These are phyloP conservation scores for Astrephomene gubernaculifera DNA, from an alignment of 139 green algal species.

Conservation along the genomic window DNA sequence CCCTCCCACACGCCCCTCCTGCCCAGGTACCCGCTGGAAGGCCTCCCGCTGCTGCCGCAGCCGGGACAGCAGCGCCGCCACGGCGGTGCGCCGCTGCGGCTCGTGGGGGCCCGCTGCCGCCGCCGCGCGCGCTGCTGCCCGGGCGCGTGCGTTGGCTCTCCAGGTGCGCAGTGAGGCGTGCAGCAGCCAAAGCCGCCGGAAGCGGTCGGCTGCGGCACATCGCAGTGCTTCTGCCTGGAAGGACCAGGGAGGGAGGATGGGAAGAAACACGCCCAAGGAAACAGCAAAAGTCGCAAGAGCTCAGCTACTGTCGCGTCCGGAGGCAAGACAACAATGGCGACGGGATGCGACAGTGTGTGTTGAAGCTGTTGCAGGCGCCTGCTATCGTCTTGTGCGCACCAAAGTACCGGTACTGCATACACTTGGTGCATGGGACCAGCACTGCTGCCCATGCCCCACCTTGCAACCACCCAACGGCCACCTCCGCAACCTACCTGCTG, in stretches of 20 bases:
- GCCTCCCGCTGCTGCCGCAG: slow-evolving; percentile 18
- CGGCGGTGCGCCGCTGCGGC: slow-evolving; percentile 7
- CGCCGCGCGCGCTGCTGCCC: not conserved
- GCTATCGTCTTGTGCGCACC: too few species aligned
- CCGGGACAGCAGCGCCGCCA: not conserved
- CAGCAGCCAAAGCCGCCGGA: slow-evolving; percentile 41
- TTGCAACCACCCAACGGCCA: too few species aligned
- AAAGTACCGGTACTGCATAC: too few species aligned
- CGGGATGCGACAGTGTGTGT: not conserved
- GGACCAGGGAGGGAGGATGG: too few species aligned
- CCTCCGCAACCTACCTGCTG: slow-evolving; percentile 1
- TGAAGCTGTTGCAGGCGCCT: too few species aligned
- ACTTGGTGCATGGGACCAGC: too few species aligned
- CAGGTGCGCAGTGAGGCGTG: slow-evolving; percentile 22
- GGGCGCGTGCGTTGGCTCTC: not conserved
- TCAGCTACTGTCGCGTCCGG: too few species aligned
- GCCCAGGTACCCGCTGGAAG: not conserved
- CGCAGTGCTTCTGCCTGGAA: slow-evolving; percentile 4
- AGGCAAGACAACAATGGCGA: too few species aligned
- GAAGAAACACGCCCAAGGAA: too few species aligned
- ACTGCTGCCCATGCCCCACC: too few species aligned
- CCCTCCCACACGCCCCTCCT: too few species aligned
- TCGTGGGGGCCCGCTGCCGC: not conserved
- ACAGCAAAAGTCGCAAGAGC: too few species aligned
- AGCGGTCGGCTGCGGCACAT: not conserved